Percentiles rank a stretch among this genome's conserved stretches.
These are phyloP conservation scores for Amanita subjunquillea DNA, from an alignment of 768 basidiomycete species.

Conservation along the genomic window DNA sequence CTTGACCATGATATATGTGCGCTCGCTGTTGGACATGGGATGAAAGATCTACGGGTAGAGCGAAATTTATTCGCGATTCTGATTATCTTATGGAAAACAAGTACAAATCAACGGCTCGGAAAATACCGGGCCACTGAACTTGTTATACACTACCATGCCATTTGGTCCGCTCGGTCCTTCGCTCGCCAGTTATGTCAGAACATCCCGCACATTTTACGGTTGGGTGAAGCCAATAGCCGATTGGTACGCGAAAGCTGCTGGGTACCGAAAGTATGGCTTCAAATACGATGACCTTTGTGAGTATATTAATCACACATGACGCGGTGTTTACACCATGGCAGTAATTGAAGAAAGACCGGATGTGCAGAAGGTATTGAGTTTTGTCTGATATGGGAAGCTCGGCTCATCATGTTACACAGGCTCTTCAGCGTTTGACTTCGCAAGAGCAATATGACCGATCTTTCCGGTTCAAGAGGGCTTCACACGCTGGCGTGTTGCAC, in stretches of 20 bases:
- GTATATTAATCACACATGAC: conserved; percentile 21
- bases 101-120: conserved; percentile 5
- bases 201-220: conserved; percentile 55
- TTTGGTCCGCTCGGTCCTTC: conserved; percentile 63
- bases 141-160: conserved; percentile 21
- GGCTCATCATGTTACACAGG: conserved; percentile 34
- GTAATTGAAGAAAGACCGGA: conserved; percentile 71
- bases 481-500: conserved; percentile 73
- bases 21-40: conserved; percentile 64
- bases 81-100: conserved; percentile 3
- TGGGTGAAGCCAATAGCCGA: conserved; percentile 70
- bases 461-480: conserved; percentile 80
- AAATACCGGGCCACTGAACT: conserved; percentile 6
- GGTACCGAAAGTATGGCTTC: conserved; percentile 83
- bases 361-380: conserved; percentile 60
- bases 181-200: conserved; percentile 66
- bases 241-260: conserved; percentile 73
- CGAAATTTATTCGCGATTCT: conserved; percentile 10
- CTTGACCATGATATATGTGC: conserved; percentile 99
- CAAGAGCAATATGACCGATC: conserved; percentile 83
- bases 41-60: conserved; percentile 18
- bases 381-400: neutral
- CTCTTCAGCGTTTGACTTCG: conserved; percentile 69
- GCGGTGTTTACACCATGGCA: conserved; percentile 7
- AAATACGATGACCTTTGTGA: conserved; percentile 90